Conservation (phyloP, 345 rosid genomes). For the Cardamine resedifolia region DNA sequence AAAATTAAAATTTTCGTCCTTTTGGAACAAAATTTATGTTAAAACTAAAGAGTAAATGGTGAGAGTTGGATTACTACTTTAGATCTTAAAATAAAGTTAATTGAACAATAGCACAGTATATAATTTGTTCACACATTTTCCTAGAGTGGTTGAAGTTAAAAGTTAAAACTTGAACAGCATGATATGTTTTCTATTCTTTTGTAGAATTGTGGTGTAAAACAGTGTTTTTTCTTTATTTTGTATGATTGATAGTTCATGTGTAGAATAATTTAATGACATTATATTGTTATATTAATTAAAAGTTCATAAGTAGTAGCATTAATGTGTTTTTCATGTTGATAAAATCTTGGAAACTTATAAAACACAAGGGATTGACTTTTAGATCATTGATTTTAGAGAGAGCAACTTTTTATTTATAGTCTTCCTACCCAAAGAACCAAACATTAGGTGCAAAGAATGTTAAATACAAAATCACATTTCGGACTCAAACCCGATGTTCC, state of each 20-base stretch:
- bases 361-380: neutral
- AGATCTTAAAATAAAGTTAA: neutral
- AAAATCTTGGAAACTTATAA: neutral
- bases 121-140: neutral
- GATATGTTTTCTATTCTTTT: neutral
- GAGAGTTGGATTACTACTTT: neutral
- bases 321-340: neutral
- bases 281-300: neutral
- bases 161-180: neutral
- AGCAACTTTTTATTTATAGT: neutral
- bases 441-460: constrained; percentile 6
- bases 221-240: neutral
- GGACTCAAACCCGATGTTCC: constrained; percentile 95
- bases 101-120: neutral
- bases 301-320: neutral
- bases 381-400: neutral
- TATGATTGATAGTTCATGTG: neutral
- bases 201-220: neutral
- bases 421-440: constrained; percentile 6
- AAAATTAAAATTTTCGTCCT: neutral
- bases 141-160: neutral
- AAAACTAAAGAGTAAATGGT: neutral
- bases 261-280: neutral
- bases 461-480: constrained; percentile 57
- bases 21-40: too few species aligned